Evolutionary conservation across 495 filamentous ascomycete species (phyloP), one percentile per base, ranked within the genome.

Genomic region (Penicilliopsis zonata): DNA sequence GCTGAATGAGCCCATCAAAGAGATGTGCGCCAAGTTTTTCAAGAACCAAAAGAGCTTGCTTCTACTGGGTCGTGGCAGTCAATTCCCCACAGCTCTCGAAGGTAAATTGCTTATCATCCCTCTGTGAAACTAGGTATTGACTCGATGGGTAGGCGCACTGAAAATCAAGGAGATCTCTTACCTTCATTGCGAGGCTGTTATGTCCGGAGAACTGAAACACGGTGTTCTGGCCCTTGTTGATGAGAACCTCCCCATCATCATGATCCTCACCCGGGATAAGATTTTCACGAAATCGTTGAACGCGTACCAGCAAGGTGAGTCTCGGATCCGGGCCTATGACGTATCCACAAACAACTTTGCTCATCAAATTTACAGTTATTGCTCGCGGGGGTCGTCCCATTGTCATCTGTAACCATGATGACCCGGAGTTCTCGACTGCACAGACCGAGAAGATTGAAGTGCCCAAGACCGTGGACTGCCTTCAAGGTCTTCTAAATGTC

Each of bases 131-230:
- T n/a, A n/a, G n/a, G n/a, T n/a, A n/a, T n/a, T n/a, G n/a, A n/a
- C n/a, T n/a, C n/a, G n/a, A n/a, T n/a, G n/a, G n/a, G n/a, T 33
- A 76, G 72, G 74, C 53, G 90, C 90, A 29, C 70, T 98, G 21
- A 98, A 98, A 69, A 98, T 98, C 53, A 98, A 98, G 73, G 90
- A 98, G 64, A 98, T 98, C 43, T 96, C 90, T 28, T 98, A 98
- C 57, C 80, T 98, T 31, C 90, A 98, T 57, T 98, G 90, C 57
- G 90, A 98, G 66, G 90, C 90, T 49, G 90, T 98, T 59, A 98
- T 98, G 90, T 96, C 90, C 37, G 90, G 90, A 53, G 90, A 98
- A 63, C 63, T 98, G 42, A 98, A 98, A 68, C 90, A 98, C 55
- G 90, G 90, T 65, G 90, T 98, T 34, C 68, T 98, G 49, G 90